Base-by-base conservation (phyloP, 2,329 filamentous ascomycete species). In the Alternaria gansuensis region DNA sequence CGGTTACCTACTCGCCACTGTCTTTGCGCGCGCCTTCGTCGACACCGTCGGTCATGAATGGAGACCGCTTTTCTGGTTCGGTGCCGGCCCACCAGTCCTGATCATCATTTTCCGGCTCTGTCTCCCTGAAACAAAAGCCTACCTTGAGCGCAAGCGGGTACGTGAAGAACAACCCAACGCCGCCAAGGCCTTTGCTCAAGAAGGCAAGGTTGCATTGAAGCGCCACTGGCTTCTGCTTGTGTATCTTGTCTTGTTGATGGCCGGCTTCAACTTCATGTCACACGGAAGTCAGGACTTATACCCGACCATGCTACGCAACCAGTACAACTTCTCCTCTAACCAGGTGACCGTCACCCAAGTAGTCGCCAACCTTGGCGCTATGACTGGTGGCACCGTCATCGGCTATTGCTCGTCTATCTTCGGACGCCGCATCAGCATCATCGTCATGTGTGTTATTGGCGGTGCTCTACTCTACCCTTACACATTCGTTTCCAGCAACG, bases 191-290 rank as follows among this genome's bases (percentile, higher is more conserved):
- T 95, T 96, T 74, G 53, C 94, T 26, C 79, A 83, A 0, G 92
- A 96, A 78, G 92, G 90, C 60, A 91, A 90, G 69, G 86, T 93
- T 0, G 92, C 92, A 0, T 72, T 96, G 29, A 89, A 87, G 77
- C 85, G 87, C 10, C 91, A 96, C 77, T 96, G 93, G 93, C 64
- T 92, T 13, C 78, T 96, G 2, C 82, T 97, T 55, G 81, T 88
- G 34, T 97, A 97, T 78, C 82, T 96, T 57, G 91, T 96, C 6
- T 81, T 96, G 21, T 82, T 96, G 37, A 96, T 96, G 91, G 89
- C 91, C 2, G 92, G 92, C 4, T 95, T 96, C 82, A 96, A 96
- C 79, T 96, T 95, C 74, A 93, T 95, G 90, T 90, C 88, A 17
- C 91, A 93, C 73, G 90, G 90, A 53, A 90, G 87, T 23, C 87